Evolutionary conservation across 2,329 filamentous ascomycete genomes (phyloP).

Genomic region (Fusarium virguliforme): DNA sequence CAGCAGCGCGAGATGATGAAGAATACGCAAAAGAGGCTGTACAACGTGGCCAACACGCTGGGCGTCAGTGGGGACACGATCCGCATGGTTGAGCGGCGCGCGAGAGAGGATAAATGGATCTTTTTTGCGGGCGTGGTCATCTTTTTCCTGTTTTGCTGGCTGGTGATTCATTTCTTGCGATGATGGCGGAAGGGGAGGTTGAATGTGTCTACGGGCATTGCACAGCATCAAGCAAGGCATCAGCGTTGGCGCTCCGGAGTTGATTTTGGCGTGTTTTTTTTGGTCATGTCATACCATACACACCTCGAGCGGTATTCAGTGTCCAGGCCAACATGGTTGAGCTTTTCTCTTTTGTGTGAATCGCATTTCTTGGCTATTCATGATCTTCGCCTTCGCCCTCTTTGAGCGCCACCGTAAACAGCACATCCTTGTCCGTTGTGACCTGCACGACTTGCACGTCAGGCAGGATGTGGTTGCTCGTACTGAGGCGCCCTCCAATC

Average conservation of each 20-base stretch:
- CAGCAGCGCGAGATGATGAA: slow-evolving; percentile 96
- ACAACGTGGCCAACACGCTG: slow-evolving; percentile 93
- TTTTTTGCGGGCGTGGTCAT: slow-evolving; percentile 89
- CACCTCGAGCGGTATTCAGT: slow-evolving; percentile 22
- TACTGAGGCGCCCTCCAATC: slow-evolving; percentile 82
- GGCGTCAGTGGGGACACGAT: slow-evolving; percentile 97
- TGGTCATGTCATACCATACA: slow-evolving; percentile 36
- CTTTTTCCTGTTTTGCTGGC: slow-evolving; percentile 93
- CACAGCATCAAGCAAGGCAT: slow-evolving; percentile 43
- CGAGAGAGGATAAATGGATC: slow-evolving; percentile 98
- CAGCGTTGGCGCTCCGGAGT: slow-evolving; percentile 52
- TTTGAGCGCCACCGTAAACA: slow-evolving; percentile 81
- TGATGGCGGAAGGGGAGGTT: slow-evolving; percentile 26
- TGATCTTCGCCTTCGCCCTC: slow-evolving; percentile 57
- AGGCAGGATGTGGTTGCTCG: slow-evolving; percentile 82
- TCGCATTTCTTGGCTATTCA: slow-evolving; percentile 33
- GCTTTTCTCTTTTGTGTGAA: slow-evolving; percentile 13
- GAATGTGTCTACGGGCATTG: slow-evolving; percentile 26
- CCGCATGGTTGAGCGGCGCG: slow-evolving; percentile 92
- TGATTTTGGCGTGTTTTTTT: slow-evolving; percentile 38
- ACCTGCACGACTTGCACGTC: slow-evolving; percentile 74
- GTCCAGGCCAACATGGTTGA: slow-evolving; percentile 21
- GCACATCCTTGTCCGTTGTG: slow-evolving; percentile 73
- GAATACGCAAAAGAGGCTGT: slow-evolving; percentile 90
- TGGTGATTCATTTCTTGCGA: slow-evolving; percentile 88